Conservation (phyloP, 2,329 filamentous ascomycete species). For the Neospermospora avenae region DNA sequence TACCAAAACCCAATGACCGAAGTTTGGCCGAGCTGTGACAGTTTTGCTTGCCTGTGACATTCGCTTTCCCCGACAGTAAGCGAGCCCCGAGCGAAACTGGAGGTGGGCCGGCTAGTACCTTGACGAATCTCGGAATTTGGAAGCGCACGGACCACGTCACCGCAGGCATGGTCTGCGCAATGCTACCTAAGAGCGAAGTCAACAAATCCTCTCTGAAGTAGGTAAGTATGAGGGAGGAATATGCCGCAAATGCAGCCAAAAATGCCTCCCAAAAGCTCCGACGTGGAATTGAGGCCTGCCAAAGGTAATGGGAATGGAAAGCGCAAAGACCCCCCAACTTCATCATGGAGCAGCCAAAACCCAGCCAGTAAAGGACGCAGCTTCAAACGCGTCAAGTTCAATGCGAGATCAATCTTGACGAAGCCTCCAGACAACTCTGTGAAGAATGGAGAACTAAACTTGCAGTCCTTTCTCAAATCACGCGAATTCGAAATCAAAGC, state of each 20-base stretch:
- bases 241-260: not conserved
- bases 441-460: slow-evolving; percentile 75
- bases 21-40: no score
- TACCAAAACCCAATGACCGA: no score
- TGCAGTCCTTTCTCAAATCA: slow-evolving; percentile 78
- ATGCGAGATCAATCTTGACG: slow-evolving; percentile 44
- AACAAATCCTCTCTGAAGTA: no score
- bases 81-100: no score
- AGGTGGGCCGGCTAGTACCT: no score
- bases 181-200: no score
- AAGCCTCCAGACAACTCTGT: slow-evolving; percentile 41
- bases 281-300: not conserved
- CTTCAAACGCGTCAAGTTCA: slow-evolving; percentile 40
- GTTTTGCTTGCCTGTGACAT: no score
- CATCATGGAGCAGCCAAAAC: slow-evolving; percentile 18
- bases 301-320: slow-evolving; percentile 18
- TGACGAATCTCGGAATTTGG: no score
- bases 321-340: slow-evolving; percentile 29
- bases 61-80: no score
- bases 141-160: no score
- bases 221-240: no score
- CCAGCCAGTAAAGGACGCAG: slow-evolving; percentile 24
- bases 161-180: no score
- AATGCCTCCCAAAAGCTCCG: slow-evolving; percentile 23
- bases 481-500: slow-evolving; percentile 88